These are phyloP conservation scores for Microcyclospora pomicola DNA, from an alignment of 2,329 filamentous ascomycete species.

Conservation along the genomic window DNA sequence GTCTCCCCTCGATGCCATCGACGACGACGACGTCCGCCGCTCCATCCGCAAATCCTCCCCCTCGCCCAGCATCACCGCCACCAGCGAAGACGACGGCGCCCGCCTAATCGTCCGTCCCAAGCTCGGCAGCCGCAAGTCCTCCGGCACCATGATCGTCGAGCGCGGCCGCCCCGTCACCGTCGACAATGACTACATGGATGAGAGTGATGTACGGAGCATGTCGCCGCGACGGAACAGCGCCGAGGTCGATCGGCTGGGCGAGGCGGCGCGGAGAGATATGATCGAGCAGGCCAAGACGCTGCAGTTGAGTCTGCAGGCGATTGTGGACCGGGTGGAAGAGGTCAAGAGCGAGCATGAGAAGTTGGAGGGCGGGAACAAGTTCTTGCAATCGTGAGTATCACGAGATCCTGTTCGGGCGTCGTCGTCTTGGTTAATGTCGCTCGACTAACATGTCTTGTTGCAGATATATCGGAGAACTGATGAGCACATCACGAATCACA, in stretches of 20 bases:
- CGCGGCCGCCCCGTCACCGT: conserved; percentile 43
- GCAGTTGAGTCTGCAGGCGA: conserved; percentile 76
- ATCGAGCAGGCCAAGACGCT: conserved; percentile 71
- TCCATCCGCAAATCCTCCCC: conserved; percentile 12
- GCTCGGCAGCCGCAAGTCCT: conserved; percentile 59
- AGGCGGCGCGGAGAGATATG: conserved; percentile 56
- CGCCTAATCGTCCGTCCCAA: conserved; percentile 40
- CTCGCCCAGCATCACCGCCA: conserved; percentile 17
- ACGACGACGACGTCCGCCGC: neutral
- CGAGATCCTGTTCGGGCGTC: conserved; percentile 3
- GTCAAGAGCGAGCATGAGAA: conserved; percentile 93
- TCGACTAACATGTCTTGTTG: conserved; percentile 1
- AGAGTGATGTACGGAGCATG: conserved; percentile 86
- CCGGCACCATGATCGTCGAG: conserved; percentile 66
- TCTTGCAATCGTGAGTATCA: conserved; percentile 60
- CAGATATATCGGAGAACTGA: conserved; percentile 93
- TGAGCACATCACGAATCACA: conserved; percentile 57
- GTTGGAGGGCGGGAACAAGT: conserved; percentile 91
- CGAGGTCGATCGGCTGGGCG: conserved; percentile 75
- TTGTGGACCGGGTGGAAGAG: conserved; percentile 87
- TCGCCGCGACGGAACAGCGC: conserved; percentile 82
- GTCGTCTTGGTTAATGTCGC: neutral
- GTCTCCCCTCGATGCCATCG: too few species aligned
- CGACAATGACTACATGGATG: conserved; percentile 60
- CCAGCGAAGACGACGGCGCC: conserved; percentile 18